Base-by-base conservation (phyloP, 2,329 filamentous ascomycete genomes). In the Sporothrix pallida region DNA sequence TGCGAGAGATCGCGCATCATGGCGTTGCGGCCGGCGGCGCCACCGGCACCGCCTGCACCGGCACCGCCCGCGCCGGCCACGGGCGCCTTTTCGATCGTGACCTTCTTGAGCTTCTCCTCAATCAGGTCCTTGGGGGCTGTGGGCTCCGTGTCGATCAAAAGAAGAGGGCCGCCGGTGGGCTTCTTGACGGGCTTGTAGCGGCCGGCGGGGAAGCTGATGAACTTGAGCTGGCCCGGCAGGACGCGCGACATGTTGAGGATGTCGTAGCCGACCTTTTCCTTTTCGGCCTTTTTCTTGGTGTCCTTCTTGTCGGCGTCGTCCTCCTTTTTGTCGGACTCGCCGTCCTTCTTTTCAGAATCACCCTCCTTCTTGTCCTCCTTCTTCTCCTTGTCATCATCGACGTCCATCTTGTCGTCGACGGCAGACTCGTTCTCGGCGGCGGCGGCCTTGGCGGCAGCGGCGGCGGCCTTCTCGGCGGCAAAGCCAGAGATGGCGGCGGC, bases 231-330 rank as follows among this genome's bases (percentile, higher is more conserved):
- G 65, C 90, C 89, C 0, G 95, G 96, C 67, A 99, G 89, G 50
- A 99, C 94, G 78, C 96, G 90, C 72, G 93, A 97, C 94, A 99
- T 97, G 86, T 99, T 99, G 80, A 96, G 93, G 75, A 99, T 88
- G 76, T 98, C 94, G 81, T 96, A 98, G 78, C 96, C 96, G 74
- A 97, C 89, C 88, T 97, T 98, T 85, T 99, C 96, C 86, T 96
- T 97, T 83, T 98, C 94, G 0, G 86, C 85, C 87, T 96, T 97
- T 88, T 97, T 97, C 88, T 95, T 97, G 52, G 86, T 84, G 15
- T 91, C 89, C 54, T 96, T 97, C 48, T 84, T 95, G 74, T 97
- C 88, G 31, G 31, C 31, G 31, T 37, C 31, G 31, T 37, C 31
- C 88, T 97, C 97, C 88, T 95, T 97, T 48, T 86, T 84, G 12